Evolutionary conservation across 345 rosid genomes (phyloP).

Genomic region (Garcia nutans): DNA sequence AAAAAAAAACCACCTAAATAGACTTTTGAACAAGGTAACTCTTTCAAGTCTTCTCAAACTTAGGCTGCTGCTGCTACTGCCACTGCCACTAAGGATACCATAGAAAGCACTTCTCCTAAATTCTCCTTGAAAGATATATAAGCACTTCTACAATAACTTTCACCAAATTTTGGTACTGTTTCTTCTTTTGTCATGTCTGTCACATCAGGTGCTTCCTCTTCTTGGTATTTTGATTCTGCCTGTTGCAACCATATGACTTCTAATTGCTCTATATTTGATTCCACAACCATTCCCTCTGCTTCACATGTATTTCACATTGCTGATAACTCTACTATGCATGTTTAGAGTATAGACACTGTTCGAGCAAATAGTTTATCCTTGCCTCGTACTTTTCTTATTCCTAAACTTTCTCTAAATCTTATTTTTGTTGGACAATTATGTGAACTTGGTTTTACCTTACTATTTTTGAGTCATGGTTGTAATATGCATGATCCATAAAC

Average conservation of each 20-base stretch:
- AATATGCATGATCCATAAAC: neutral
- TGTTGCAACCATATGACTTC: constrained; percentile 8
- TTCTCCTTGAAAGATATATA: neutral
- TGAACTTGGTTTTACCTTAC: neutral
- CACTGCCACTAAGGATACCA: neutral
- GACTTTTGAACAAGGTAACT: no score
- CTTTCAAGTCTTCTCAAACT: no score
- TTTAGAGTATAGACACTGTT: neutral
- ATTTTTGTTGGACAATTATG: neutral
- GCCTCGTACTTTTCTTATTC: neutral
- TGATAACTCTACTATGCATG: neutral
- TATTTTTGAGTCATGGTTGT: neutral
- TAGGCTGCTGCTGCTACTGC: no score
- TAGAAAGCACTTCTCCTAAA: neutral
- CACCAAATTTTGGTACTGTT: neutral
- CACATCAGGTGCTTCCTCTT: neutral
- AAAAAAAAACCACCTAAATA: no score
- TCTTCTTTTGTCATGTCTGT: neutral
- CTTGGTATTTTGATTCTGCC: neutral
- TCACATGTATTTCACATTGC: neutral
- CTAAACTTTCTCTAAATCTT: neutral
- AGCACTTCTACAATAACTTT: neutral
- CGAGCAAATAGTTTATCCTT: neutral
- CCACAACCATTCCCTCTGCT: no score
- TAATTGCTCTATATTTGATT: neutral